Percentiles rank a stretch among this genome's conserved stretches.
phyloP scores from a whole-genome alignment of 306 rosid genomes.

The Vigna reflexopilosa region DNA sequence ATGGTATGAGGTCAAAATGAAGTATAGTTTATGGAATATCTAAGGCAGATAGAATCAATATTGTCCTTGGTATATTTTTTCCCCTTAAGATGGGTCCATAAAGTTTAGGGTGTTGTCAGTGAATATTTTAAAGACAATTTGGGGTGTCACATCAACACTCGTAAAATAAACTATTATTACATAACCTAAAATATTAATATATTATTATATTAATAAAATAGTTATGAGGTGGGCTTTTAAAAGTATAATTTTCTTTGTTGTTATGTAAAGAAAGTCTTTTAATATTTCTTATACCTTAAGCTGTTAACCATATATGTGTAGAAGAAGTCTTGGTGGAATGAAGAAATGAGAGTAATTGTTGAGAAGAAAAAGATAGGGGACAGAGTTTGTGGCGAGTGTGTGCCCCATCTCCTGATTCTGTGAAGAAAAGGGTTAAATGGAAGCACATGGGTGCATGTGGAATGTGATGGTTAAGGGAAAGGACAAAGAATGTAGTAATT shows the following conservation, averaged over 20 bases:
- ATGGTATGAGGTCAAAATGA: neutral
- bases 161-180: no score
- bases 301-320: neutral
- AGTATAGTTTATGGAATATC: neutral
- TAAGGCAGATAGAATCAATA: neutral
- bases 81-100: neutral
- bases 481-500: slow-evolving; percentile 13
- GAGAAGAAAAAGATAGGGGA: neutral
- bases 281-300: neutral
- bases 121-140: neutral
- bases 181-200: no score
- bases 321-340: neutral
- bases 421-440: neutral
- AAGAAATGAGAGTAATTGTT: neutral
- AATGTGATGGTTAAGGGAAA: neutral
- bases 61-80: neutral
- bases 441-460: slow-evolving; percentile 26
- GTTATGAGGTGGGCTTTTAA: no score
- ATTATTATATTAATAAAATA: no score
- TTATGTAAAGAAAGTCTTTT: neutral
- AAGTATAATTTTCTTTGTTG: no score
- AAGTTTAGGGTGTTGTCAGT: neutral
- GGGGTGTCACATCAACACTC: no score
- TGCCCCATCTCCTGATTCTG: neutral
- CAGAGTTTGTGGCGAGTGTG: neutral